Evolutionary conservation across 306 rosid species (phyloP).

Genomic region (Inga leiocalycina): DNA sequence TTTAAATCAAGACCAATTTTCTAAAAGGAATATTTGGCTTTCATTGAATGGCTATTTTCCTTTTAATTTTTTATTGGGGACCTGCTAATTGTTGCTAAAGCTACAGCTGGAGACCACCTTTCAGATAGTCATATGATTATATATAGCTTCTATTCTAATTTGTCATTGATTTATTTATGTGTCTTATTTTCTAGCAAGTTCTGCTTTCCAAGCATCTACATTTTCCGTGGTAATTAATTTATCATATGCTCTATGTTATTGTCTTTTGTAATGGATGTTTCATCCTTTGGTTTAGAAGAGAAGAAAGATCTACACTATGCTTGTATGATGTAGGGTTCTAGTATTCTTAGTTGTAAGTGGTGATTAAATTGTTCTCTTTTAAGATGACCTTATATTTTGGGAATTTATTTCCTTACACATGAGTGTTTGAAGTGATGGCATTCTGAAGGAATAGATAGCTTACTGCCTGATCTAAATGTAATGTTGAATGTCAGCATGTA

Average conservation of each 20-base stretch:
- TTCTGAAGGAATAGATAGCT: background rate
- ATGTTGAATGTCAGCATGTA: background rate
- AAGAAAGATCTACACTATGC: slow-evolving; percentile 87
- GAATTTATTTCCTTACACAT: background rate
- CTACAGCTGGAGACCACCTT: background rate
- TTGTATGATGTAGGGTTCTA: slow-evolving; percentile 96
- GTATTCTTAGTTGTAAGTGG: slow-evolving; percentile 90
- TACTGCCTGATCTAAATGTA: background rate
- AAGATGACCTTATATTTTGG: background rate
- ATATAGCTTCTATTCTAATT: background rate
- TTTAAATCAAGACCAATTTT: background rate
- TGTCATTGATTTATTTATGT: background rate
- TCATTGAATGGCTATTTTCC: slow-evolving; percentile 21
- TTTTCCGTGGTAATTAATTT: background rate
- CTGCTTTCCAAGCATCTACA: background rate
- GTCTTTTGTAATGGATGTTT: slow-evolving; percentile 90
- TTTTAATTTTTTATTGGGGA: slow-evolving; percentile 19
- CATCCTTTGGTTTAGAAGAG: slow-evolving; percentile 92
- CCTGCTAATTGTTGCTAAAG: slow-evolving; percentile 22
- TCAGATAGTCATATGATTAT: background rate
- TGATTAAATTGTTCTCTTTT: slow-evolving; percentile 19
- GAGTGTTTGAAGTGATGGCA: slow-evolving; percentile 15
- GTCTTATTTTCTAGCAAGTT: slow-evolving; percentile 7
- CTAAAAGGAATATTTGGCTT: slow-evolving; percentile 11
- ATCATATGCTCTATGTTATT: slow-evolving; percentile 35